phyloP scores from a whole-genome alignment of 2,329 filamentous ascomycete species.

The Rosellinia necatrix region DNA sequence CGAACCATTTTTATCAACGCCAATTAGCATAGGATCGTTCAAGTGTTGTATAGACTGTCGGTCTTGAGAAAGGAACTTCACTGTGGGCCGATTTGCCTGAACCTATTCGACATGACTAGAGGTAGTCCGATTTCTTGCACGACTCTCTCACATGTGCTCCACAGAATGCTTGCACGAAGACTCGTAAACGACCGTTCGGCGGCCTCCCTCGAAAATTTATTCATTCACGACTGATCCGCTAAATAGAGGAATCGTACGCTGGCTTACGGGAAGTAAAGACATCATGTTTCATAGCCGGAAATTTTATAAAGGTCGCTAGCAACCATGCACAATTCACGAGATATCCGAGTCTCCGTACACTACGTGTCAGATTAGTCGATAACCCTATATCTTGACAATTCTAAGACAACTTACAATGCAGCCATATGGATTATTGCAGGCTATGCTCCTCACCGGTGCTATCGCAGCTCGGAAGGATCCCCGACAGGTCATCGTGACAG shows the following conservation, averaged over 20 bases:
- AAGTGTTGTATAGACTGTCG: neutral
- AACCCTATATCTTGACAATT: neutral
- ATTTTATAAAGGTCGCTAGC: too few relatives aligned
- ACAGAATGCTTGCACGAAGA: constrained; percentile 28
- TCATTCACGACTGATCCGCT: neutral
- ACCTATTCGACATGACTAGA: neutral
- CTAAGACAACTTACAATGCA: constrained; percentile 25
- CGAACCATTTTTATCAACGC: neutral
- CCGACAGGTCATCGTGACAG: constrained; percentile 24
- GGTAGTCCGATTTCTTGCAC: constrained; percentile 20
- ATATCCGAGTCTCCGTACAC: neutral
- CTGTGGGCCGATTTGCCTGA: neutral
- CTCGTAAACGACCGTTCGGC: constrained; percentile 12
- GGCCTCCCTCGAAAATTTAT: neutral
- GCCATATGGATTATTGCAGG: constrained; percentile 20
- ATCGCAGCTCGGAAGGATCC: constrained; percentile 21
- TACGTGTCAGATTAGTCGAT: neutral
- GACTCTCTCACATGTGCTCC: constrained; percentile 25
- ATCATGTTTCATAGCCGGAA: too few relatives aligned
- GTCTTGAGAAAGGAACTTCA: neutral
- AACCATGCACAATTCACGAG: neutral
- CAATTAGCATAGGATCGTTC: neutral
- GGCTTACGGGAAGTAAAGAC: too few relatives aligned
- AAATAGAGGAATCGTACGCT: neutral
- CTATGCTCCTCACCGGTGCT: constrained; percentile 24